Conservation (phyloP, 352 stramenopile genomes). For the Phytopythium sindhum region DNA sequence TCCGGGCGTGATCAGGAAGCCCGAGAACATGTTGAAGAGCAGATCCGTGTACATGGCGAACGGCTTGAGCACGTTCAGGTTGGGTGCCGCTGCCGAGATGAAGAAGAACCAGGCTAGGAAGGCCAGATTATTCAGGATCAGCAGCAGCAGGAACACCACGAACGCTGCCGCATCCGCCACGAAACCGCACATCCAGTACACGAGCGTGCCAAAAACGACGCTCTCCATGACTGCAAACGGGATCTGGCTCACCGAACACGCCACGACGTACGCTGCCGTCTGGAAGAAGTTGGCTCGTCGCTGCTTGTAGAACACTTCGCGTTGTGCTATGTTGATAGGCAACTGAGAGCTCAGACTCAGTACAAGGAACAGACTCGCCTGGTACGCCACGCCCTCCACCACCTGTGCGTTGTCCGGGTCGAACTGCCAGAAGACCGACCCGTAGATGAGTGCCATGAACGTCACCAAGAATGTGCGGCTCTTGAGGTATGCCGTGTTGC, state of each 20-base stretch:
- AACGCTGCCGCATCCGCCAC: constrained; percentile 28
- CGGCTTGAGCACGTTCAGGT: constrained; percentile 16
- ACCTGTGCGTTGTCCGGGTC: constrained; percentile 18
- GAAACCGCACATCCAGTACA: constrained; percentile 28
- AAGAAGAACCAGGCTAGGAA: constrained; percentile 18
- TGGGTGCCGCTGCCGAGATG: constrained; percentile 8
- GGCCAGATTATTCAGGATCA: constrained; percentile 37
- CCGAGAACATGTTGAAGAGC: constrained; percentile 11
- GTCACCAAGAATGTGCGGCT: constrained; percentile 26
- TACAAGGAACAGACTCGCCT: constrained; percentile 58
- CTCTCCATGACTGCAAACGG: constrained; percentile 42
- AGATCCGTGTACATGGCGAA: constrained; percentile 8
- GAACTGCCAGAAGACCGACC: constrained; percentile 19
- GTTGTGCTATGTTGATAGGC: constrained; percentile 52
- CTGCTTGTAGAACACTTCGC: constrained; percentile 71
- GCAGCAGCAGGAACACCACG: constrained; percentile 48
- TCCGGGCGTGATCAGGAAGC: constrained; percentile 10
- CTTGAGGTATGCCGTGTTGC: constrained; percentile 27
- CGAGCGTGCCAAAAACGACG: constrained; percentile 60
- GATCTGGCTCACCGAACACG: constrained; percentile 18
- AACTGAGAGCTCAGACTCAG: constrained; percentile 61
- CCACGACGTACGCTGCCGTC: constrained; percentile 54
- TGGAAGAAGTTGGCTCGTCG: constrained; percentile 65
- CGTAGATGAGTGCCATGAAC: constrained; percentile 27
- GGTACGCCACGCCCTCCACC: constrained; percentile 61